Percentiles rank a stretch among this genome's conserved stretches.
Evolutionary conservation across 2,329 filamentous ascomycete species (phyloP).

Genomic region (Chaetomium sp.): DNA sequence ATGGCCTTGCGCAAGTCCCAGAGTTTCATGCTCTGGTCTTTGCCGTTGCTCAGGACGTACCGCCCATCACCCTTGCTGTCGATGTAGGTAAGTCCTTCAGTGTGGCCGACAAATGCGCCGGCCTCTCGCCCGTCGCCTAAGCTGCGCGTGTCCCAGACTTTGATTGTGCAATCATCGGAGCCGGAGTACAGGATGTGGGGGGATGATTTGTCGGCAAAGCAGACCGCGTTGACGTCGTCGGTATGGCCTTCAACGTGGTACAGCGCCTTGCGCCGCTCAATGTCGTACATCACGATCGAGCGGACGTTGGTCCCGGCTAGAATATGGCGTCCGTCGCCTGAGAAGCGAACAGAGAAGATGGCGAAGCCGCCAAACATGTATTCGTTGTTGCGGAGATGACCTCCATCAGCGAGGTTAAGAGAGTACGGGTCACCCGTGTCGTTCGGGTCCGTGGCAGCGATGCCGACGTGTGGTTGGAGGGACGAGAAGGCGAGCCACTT

Average conservation of each 20-base stretch:
- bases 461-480: slow-evolving; percentile 74
- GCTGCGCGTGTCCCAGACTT: slow-evolving; percentile 92
- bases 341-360: slow-evolving; percentile 90
- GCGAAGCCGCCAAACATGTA: slow-evolving; percentile 38
- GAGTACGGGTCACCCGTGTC: slow-evolving; percentile 73
- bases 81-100: slow-evolving; percentile 61
- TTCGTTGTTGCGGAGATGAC: slow-evolving; percentile 23
- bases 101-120: slow-evolving; percentile 60
- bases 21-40: slow-evolving; percentile 95
- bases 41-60: slow-evolving; percentile 89
- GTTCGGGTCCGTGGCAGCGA: slow-evolving; percentile 79
- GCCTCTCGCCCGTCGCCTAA: slow-evolving; percentile 75
- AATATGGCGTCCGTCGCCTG: slow-evolving; percentile 82
- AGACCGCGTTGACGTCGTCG: slow-evolving; percentile 93
- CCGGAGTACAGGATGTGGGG: slow-evolving; percentile 95
- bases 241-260: slow-evolving; percentile 72
- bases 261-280: slow-evolving; percentile 70
- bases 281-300: slow-evolving; percentile 84
- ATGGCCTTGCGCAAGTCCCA: slow-evolving; percentile 94
- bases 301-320: slow-evolving; percentile 79
- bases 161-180: slow-evolving; percentile 87
- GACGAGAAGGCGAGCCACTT: slow-evolving; percentile 87
- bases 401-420: slow-evolving; percentile 61
- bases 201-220: slow-evolving; percentile 81
- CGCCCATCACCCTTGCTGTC: slow-evolving; percentile 64